Base-by-base conservation (phyloP, 768 basidiomycete species). In the Mycena latifolia region DNA sequence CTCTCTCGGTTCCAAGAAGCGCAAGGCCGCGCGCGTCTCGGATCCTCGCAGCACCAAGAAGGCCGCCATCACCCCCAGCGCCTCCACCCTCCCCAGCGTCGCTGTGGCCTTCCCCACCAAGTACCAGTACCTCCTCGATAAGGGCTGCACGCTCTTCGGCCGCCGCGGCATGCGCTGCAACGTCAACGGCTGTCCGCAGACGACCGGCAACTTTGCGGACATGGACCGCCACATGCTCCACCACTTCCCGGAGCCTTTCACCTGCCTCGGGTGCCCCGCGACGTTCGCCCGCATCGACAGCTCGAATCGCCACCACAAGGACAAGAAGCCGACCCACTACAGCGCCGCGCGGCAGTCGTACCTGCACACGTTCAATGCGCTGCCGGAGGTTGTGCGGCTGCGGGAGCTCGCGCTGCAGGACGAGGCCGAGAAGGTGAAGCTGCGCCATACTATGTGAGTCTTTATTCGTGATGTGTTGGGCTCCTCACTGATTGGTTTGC, bases 61-160 rank as follows among this genome's bases (percentile, higher is more conserved):
- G 35, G 53, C 47, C 17, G 46, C 47, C 22, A n/a, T 47, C 15
- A 4, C 12, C 3, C 28, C 43, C n/a, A 9, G 27, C 43, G 14
- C 29, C 46, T 46, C 24, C 29, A 17, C 5, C 48, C 37, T 45
- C 9, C 41, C 55, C 2, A 25, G 8, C 18, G 15, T 25, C 27
- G 39, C 33, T 35, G 33, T 35, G 6, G 33, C 6, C 8, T 35
- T 65, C 27, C n/a, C 33, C 43, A 1, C 24, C 0, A 10, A 12
- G 18, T 65, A 65, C 63, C 46, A 27, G 41, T 33, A 31, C 28
- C 56, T 65, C 33, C 51, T 59, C 33, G 43, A 46, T 9, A 37
- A 24, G 1, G 63, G 63, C 52, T 65, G 56, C 43, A 48, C 51
- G 29, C 14, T 17, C 17, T 14, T 14, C 20, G 31, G 22, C 24